Percentiles rank a stretch among this genome's conserved stretches.
Evolutionary conservation across 495 filamentous ascomycete genomes (phyloP).

Genomic region (Aspergillus funiculosus): DNA sequence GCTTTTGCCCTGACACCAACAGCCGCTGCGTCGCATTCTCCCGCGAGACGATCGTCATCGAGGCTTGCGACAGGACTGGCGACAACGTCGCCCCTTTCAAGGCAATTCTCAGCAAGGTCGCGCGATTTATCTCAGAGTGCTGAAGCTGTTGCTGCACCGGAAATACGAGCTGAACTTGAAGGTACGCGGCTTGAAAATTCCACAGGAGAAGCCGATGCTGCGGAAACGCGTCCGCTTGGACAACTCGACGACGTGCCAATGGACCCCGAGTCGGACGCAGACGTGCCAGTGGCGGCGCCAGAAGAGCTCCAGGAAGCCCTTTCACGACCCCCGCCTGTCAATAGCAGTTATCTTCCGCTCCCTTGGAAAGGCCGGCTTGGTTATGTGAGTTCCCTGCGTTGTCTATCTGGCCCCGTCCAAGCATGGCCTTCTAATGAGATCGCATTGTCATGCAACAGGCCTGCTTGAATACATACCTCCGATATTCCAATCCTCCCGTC

Average conservation of each 20-base stretch:
- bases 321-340: slow-evolving; percentile 66
- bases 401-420: neutral
- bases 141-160: neutral
- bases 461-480: slow-evolving; percentile 89
- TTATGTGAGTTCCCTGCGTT: slow-evolving; percentile 56
- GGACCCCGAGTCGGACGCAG: slow-evolving; percentile 47
- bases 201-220: neutral
- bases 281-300: slow-evolving; percentile 34
- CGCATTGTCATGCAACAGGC: slow-evolving; percentile 52
- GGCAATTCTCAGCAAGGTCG: slow-evolving; percentile 2
- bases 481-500: slow-evolving; percentile 74
- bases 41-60: neutral
- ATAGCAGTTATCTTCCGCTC: slow-evolving; percentile 79
- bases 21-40: slow-evolving; percentile 10
- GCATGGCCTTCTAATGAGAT: slow-evolving; percentile 15
- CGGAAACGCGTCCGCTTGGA: slow-evolving; percentile 3
- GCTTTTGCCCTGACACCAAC: slow-evolving; percentile 5
- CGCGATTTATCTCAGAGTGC: neutral
- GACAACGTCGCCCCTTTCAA: neutral
- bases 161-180: neutral
- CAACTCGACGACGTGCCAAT: slow-evolving; percentile 14
- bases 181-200: neutral
- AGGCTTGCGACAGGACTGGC: slow-evolving; percentile 10
- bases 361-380: slow-evolving; percentile 92
- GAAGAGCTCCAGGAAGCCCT: slow-evolving; percentile 46